A percentile compares a stretch with the other conserved stretches of the same genome.
Evolutionary conservation across 1,284 basidiomycete species (phyloP).

Genomic region (Irpex sp.): DNA sequence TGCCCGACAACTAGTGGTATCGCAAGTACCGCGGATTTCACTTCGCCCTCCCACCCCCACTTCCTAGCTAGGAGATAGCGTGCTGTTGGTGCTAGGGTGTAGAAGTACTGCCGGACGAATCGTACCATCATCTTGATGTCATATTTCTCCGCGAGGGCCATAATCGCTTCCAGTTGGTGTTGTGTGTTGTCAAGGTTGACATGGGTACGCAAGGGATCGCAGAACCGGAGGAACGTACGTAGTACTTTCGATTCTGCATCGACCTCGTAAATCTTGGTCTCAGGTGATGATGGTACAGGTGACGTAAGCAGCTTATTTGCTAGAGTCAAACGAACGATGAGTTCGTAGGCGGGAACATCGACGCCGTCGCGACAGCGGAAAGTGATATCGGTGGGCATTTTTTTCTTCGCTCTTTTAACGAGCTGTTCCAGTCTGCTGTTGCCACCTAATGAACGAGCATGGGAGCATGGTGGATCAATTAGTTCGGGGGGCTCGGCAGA

Average conservation of each 20-base stretch:
- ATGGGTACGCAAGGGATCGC: background rate
- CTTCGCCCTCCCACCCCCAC: conserved; percentile 7
- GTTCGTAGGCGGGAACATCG: background rate
- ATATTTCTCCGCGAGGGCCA: conserved; percentile 6
- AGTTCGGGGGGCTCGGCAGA: no score
- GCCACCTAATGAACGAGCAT: no score
- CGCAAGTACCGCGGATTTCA: no score
- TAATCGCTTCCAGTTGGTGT: background rate
- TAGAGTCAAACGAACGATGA: conserved; percentile 2
- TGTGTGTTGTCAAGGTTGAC: background rate
- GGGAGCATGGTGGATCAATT: no score
- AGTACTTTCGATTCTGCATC: background rate
- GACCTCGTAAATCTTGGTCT: conserved; percentile 2
- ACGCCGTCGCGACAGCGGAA: conserved; percentile 5
- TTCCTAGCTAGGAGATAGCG: conserved; percentile 9
- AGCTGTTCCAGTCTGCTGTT: no score
- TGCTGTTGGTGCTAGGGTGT: background rate
- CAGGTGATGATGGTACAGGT: background rate
- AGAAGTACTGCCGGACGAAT: background rate
- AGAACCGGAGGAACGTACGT: background rate
- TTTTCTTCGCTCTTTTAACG: no score
- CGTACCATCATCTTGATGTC: background rate
- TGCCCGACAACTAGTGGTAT: no score
- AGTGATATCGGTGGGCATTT: conserved; percentile 1
- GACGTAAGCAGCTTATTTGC: conserved; percentile 1